A percentile compares a stretch with the other conserved stretches of the same genome.
Evolutionary conservation across 129 eudicot genomes (phyloP).

Genomic region (Artemisia tridentata): DNA sequence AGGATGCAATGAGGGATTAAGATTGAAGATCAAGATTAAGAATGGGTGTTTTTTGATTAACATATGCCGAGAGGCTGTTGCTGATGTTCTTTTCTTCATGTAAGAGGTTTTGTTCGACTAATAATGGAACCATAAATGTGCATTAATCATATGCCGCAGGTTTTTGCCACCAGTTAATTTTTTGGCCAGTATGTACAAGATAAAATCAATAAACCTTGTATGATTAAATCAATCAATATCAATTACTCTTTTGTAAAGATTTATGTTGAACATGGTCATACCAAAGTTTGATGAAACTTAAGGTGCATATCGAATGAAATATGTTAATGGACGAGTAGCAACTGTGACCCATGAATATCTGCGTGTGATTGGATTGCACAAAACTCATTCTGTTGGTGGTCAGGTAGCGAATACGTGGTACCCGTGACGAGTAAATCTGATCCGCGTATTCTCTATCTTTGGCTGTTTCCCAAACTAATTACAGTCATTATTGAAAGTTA

Average conservation of each 20-base stretch:
- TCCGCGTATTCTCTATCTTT: no score
- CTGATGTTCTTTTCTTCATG: conserved; percentile 27
- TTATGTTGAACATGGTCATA: background rate
- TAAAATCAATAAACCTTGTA: no score
- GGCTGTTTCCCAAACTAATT: no score
- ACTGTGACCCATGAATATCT: no score
- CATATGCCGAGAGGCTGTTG: conserved; percentile 23
- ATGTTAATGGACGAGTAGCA: no score
- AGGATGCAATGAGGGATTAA: background rate
- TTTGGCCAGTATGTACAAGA: background rate
- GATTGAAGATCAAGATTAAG: conserved; percentile 14
- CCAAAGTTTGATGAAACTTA: background rate
- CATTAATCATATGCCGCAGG: conserved; percentile 11
- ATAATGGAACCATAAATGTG: conserved; percentile 23
- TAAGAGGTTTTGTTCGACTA: conserved; percentile 45
- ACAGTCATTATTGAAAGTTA: no score
- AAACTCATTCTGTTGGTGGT: no score
- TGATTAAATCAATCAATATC: conserved; percentile 1
- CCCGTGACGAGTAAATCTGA: no score
- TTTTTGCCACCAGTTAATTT: conserved; percentile 6
- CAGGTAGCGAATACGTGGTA: no score
- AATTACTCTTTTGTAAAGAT: background rate
- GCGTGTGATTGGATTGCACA: no score
- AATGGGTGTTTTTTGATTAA: conserved; percentile 27
- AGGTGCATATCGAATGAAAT: background rate